Conservation (phyloP, 768 basidiomycete species). For the Rhodosporidiobolus sp. region DNA sequence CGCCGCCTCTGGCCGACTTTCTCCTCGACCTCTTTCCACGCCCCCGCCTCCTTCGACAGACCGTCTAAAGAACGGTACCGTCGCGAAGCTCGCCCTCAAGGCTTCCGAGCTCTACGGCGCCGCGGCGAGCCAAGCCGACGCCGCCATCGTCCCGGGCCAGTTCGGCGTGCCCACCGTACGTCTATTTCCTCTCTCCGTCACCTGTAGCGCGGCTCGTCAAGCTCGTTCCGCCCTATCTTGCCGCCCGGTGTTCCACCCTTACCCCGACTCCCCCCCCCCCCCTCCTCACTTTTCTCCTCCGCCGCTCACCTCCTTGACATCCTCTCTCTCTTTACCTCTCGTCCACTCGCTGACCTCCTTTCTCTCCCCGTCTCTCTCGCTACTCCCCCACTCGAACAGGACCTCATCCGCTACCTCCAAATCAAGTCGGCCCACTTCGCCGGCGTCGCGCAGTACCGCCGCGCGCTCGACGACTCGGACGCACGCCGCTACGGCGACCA, state of each 20-base stretch:
- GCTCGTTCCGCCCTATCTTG: too few species aligned
- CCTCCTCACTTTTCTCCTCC: too few species aligned
- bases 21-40: too few species aligned
- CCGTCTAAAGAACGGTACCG: constrained; percentile 72
- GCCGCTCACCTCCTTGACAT: too few species aligned
- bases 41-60: constrained; percentile 48
- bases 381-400: constrained; percentile 51
- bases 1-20: too few species aligned
- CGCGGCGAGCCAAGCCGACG: neutral
- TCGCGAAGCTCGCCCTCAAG: constrained; percentile 77
- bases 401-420: constrained; percentile 75
- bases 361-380: neutral
- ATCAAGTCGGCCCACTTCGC: constrained; percentile 80
- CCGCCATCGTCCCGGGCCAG: neutral
- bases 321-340: too few species aligned
- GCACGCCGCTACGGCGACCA: constrained; percentile 73
- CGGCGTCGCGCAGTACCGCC: constrained; percentile 82
- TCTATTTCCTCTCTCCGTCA: too few species aligned
- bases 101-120: constrained; percentile 62
- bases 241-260: too few species aligned
- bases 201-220: too few species aligned
- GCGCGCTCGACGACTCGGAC: constrained; percentile 80
- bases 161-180: too few species aligned
- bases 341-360: neutral
- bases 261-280: too few species aligned